phyloP scores from a whole-genome alignment of 106 monocot species.

The Dactylorhiza incarnata region DNA sequence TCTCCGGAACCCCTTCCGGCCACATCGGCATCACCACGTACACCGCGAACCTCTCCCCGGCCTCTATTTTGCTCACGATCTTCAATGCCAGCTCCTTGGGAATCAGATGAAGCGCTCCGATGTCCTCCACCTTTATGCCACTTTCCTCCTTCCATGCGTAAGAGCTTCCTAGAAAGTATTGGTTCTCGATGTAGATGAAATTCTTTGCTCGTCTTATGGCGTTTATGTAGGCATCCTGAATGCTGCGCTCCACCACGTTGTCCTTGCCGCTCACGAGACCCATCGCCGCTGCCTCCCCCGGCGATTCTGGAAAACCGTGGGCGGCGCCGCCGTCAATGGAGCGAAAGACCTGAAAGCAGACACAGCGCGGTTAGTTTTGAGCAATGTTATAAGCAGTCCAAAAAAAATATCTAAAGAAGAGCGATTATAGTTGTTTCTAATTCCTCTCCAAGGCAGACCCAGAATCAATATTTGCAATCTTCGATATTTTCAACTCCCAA shows the following conservation, averaged over 20 bases:
- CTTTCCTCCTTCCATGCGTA: slow-evolving; percentile 40
- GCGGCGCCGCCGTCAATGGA: slow-evolving; percentile 65
- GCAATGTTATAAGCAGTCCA: too few relatives aligned
- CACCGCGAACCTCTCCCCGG: slow-evolving; percentile 53
- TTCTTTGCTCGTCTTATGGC: slow-evolving; percentile 47
- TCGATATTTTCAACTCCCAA: too few relatives aligned
- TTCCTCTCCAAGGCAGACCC: too few relatives aligned
- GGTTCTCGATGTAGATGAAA: slow-evolving; percentile 71
- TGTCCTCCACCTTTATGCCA: slow-evolving; percentile 32
- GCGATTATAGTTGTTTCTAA: too few relatives aligned
- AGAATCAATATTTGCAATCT: too few relatives aligned
- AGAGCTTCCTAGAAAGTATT: slow-evolving; percentile 60
- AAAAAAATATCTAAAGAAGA: too few relatives aligned
- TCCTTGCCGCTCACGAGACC: slow-evolving; percentile 64
- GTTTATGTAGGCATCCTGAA: slow-evolving; percentile 60
- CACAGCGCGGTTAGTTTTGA: too few relatives aligned
- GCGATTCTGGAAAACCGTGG: slow-evolving; percentile 33
- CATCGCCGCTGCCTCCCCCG: slow-evolving; percentile 27
- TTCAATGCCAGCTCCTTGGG: slow-evolving; percentile 64
- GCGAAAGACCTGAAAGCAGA: slow-evolving; percentile 35
- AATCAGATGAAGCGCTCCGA: slow-evolving; percentile 51
- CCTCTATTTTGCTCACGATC: slow-evolving; percentile 58
- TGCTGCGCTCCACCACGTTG: slow-evolving; percentile 48
- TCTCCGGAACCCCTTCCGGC: slow-evolving; percentile 64
- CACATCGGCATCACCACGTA: slow-evolving; percentile 78